These are phyloP conservation scores for Euptelea pleiosperma DNA, from an alignment of 164 flowering plant species.

Conservation along the genomic window DNA sequence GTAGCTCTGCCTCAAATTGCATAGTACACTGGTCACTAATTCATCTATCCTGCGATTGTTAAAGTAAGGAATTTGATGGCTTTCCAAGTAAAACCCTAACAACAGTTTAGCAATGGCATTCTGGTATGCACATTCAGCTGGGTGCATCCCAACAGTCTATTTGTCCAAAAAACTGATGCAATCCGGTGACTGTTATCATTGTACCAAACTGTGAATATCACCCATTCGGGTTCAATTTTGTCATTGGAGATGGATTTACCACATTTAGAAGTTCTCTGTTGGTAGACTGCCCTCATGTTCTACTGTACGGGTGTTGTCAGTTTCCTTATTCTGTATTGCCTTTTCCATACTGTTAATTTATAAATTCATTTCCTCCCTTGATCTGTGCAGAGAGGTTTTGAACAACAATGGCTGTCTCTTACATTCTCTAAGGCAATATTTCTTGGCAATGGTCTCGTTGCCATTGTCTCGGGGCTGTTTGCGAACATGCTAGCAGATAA, in stretches of 20 bases:
- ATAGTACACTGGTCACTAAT: neutral
- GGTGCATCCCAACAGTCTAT: no score
- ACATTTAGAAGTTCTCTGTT: neutral
- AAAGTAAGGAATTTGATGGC: neutral
- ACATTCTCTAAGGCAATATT: slow-evolving; percentile 96
- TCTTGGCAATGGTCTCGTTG: slow-evolving; percentile 94
- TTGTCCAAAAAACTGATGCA: no score
- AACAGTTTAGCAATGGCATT: no score
- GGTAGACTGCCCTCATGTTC: neutral
- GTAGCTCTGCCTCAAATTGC: neutral
- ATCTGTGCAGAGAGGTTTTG: slow-evolving; percentile 74
- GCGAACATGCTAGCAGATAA: slow-evolving; percentile 79
- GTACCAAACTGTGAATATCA: no score
- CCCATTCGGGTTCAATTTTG: neutral
- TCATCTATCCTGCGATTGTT: neutral
- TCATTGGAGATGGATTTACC: neutral
- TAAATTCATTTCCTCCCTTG: slow-evolving; percentile 1
- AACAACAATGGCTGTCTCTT: slow-evolving; percentile 88
- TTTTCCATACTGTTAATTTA: neutral
- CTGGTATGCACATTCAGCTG: no score
- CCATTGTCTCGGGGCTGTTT: slow-evolving; percentile 80
- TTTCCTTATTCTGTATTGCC: neutral
- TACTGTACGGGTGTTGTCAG: neutral
- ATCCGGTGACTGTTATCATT: no score
- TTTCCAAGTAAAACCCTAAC: neutral